Base-by-base conservation (phyloP, 208 protist species). In the Crithidia sp. region DNA sequence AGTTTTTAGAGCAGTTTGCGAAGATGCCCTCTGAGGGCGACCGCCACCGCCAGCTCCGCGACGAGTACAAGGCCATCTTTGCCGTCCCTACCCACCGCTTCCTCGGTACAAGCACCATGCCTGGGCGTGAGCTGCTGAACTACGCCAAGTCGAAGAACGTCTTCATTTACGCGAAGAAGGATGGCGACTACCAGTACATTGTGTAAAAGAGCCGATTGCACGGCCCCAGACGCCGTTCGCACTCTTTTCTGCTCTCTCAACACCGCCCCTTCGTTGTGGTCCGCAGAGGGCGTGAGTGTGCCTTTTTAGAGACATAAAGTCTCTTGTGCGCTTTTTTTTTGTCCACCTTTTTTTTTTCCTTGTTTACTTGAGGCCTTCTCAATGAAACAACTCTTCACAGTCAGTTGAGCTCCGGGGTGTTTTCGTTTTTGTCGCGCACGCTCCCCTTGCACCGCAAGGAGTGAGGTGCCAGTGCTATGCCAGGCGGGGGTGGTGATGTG, bases 101-200 rank as follows among this genome's bases (percentile, higher is more conserved):
- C 57, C 79, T 96, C 43, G 92, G 92, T 0, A 88, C 85, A 3
- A 89, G 84, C 63, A 52, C 87, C 6, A 70, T 79, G 14, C 92
- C 92, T 0, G 82, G 82, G 0, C 64, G 86, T 16, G 92, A 96
- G 53, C 76, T 96, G 53, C 62, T 96, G 12, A 94, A 94, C 70
- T 92, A 87, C 41, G 89, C 90, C 12, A 92, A 90, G 61, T 77
- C 75, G 2, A 95, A 93, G 76, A 89, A 85, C 66, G 85, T 96
- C 12, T 93, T 92, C 79, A 61, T 96, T 12, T 96, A 96, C 65
- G 87, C 79, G 4, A 92, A 90, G 53, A 93, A 88, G 60, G 92
- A 87, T 10, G 28, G 71, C 41, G 66, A 76, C 16, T 95, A 88
- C 67, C 67, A 92, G 47, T 96, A 94, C 67, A 79, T 89, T 52